Conservation (phyloP, 202 grass and related monocot species). For the Cymbopogon flexuosus region DNA sequence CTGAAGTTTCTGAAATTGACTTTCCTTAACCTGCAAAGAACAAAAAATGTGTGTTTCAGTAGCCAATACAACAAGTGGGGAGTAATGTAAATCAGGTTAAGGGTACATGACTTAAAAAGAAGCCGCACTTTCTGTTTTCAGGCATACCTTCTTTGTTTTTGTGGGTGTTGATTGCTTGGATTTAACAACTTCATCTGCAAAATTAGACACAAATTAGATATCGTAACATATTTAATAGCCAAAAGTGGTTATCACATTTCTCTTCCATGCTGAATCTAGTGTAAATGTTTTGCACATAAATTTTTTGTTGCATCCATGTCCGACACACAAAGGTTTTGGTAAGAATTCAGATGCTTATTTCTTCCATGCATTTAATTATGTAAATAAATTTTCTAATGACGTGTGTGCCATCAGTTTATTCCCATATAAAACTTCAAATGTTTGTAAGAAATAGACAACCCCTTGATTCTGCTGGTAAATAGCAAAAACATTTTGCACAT, state of each 20-base stretch:
- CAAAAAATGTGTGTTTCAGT: constrained; percentile 18
- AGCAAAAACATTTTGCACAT: background rate
- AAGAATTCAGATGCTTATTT: background rate
- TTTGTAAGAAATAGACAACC: background rate
- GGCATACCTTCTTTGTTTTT: constrained; percentile 48
- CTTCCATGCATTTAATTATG: background rate
- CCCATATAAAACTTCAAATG: constrained; percentile 16
- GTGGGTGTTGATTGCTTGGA: constrained; percentile 28
- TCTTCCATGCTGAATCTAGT: background rate
- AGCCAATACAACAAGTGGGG: background rate
- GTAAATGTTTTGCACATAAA: background rate
- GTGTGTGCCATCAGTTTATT: background rate
- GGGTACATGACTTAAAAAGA: background rate
- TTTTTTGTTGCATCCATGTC: background rate
- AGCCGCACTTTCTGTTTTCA: background rate
- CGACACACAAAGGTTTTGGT: constrained; percentile 2
- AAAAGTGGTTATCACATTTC: background rate
- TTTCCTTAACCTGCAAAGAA: constrained; percentile 50
- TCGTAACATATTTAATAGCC: background rate
- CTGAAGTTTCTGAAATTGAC: constrained; percentile 46
- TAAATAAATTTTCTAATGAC: background rate
- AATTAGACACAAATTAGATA: constrained; percentile 1
- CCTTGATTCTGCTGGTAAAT: background rate
- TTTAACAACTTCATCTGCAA: constrained; percentile 17
- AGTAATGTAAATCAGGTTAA: background rate